Evolutionary conservation across 2,329 filamentous ascomycete genomes (phyloP).

Genomic region (Lachnellula suecica): DNA sequence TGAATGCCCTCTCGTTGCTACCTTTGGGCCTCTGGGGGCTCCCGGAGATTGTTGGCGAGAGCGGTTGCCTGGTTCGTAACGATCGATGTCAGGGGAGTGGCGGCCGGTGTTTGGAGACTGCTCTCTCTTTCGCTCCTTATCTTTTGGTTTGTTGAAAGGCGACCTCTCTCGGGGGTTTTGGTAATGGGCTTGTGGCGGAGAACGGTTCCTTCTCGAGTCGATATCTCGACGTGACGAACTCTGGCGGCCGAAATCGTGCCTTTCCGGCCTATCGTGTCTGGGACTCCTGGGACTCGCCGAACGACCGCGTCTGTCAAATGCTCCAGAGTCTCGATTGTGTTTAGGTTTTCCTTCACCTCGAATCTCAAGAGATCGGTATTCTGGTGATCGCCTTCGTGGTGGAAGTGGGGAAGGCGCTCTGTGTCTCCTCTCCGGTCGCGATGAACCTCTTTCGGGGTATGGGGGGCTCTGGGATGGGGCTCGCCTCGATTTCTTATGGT

Average conservation of each 20-base stretch:
- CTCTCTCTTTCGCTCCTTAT: constrained; percentile 22
- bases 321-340: constrained; percentile 24
- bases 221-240: constrained; percentile 19
- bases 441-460: constrained; percentile 22
- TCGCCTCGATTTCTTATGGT: constrained; percentile 33
- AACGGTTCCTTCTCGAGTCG: constrained; percentile 18
- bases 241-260: constrained; percentile 21
- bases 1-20: constrained; percentile 21
- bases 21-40: constrained; percentile 25
- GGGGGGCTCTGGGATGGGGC: constrained; percentile 31
- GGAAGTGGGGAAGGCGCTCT: constrained; percentile 27
- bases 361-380: constrained; percentile 20
- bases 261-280: constrained; percentile 11
- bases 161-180: constrained; percentile 23
- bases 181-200: constrained; percentile 13
- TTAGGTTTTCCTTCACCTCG: constrained; percentile 24
- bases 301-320: constrained; percentile 27
- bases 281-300: constrained; percentile 27
- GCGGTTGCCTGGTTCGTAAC: constrained; percentile 27
- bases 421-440: constrained; percentile 27
- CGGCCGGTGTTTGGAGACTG: constrained; percentile 19
- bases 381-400: constrained; percentile 28
- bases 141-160: constrained; percentile 19
- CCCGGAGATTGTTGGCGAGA: constrained; percentile 30
- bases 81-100: constrained; percentile 28